A percentile compares a stretch with the other conserved stretches of the same genome.
phyloP scores from a whole-genome alignment of 139 green algal genomes.

The Chlorella sp. region DNA sequence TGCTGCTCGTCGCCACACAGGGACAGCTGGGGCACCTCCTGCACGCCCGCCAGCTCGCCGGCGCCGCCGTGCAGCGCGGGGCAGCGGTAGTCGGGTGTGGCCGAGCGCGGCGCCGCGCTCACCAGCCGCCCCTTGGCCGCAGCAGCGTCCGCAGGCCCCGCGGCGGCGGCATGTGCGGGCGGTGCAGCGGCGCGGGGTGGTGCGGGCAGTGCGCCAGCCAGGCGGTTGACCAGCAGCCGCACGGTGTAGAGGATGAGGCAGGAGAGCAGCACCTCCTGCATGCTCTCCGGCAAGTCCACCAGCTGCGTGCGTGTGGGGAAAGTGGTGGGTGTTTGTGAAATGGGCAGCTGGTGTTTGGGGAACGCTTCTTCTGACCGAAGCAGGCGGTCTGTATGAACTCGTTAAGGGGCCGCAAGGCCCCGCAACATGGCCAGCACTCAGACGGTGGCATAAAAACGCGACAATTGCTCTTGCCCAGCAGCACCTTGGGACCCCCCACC shows the following conservation, averaged over 20 bases:
- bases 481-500: background rate
- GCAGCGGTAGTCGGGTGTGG: conserved; percentile 5
- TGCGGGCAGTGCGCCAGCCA: conserved; percentile 24
- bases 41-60: background rate
- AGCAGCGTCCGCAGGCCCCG: background rate
- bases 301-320: conserved; percentile 6
- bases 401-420: background rate
- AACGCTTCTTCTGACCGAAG: background rate
- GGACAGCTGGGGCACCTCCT: background rate
- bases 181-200: background rate
- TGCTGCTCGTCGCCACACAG: background rate
- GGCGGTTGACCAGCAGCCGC: conserved; percentile 15
- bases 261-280: conserved; percentile 35
- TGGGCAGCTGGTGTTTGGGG: background rate
- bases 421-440: background rate
- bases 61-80: background rate
- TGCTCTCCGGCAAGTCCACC: conserved; percentile 33
- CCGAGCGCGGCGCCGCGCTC: background rate
- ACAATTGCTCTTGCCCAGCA: background rate
- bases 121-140: background rate
- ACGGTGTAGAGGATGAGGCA: conserved; percentile 32
- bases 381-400: background rate
- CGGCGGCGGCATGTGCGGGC: background rate
- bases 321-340: too few relatives aligned
- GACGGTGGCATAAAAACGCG: background rate